Evolutionary conservation across 768 basidiomycete species (phyloP), one percentile per base, ranked within the genome.

Genomic region (Pluteus cervinus): DNA sequence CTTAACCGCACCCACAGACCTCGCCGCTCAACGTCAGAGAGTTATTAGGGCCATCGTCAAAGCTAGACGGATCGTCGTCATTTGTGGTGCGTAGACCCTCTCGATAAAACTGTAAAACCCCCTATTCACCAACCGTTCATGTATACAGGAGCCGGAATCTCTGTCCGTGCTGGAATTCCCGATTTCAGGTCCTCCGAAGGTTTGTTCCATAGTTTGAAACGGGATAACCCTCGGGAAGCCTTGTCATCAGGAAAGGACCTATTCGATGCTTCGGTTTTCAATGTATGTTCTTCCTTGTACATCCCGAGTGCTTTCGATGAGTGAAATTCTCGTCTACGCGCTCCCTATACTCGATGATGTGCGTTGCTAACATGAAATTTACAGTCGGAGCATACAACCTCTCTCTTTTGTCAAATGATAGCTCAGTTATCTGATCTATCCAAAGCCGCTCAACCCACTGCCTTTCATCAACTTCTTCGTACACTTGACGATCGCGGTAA

Each of bases 181-280:
- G 91, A 92, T 60, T 93, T 94, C 56, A 67, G 90, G 48, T 90
- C 87, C 8, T 57, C 79, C 11, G 78, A 81, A 39, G 89, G 89
- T 20, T 62, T 92, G 18, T 93, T 92, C 55, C 77, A 81, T 50
- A 71, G 75, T 14, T 59, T 88, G 45, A 89, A 84, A 55, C 71
- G 79, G 48, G 83, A 85, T 50, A 83, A 91, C 56, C 82, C 84
- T 0, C 75, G 75, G 41, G 81, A 84, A 46, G 62, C 66, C 15
- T 62, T 89, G 55, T 65, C 73, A 24, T 84, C 82, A 4, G 86
- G 89, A 2, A 90, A 81, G 56, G 90, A 93, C 53, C 66, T 94
- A 3, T 94, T 94, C 51, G 86, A 93, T 67, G 86, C 87, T 11
- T 87, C 86, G 12, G 85, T 90, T 2, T 88, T 94, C 58, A 81